Conservation (phyloP, 805 yeast genomes). For the Ogataea wickerhamii region DNA sequence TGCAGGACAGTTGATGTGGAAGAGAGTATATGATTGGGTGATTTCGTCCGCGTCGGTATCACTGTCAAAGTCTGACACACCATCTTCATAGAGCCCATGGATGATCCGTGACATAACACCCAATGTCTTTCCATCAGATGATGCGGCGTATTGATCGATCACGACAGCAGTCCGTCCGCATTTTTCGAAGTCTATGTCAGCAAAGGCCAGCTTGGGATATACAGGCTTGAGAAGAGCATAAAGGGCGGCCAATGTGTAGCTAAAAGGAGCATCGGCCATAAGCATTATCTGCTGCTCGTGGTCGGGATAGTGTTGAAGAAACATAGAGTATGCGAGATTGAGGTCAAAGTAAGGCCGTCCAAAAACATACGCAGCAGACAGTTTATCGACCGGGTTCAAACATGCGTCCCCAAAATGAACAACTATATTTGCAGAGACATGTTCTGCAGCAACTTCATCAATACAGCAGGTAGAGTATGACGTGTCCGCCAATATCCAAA, state of each 20-base stretch:
- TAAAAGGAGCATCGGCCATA: constrained; percentile 74
- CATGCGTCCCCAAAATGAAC: constrained; percentile 97
- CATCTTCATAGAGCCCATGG: constrained; percentile 24
- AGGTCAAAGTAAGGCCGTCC: constrained; percentile 61
- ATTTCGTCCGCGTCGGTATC: constrained; percentile 26
- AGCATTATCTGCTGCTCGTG: constrained; percentile 46
- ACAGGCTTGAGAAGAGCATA: constrained; percentile 31
- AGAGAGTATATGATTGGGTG: constrained; percentile 50
- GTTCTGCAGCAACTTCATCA: constrained; percentile 96
- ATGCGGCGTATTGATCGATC: constrained; percentile 20
- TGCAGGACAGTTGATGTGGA: constrained; percentile 72
- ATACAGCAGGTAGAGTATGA: constrained; percentile 94
- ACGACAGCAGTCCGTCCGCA: constrained; percentile 22
- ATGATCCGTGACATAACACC: constrained; percentile 33
- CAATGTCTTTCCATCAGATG: constrained; percentile 7
- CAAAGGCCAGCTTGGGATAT: constrained; percentile 36
- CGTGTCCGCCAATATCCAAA: constrained; percentile 91
- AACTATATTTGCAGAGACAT: constrained; percentile 78
- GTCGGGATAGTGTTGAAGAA: constrained; percentile 42
- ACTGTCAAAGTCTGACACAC: constrained; percentile 19
- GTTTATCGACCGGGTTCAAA: constrained; percentile 66
- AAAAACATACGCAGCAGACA: constrained; percentile 77
- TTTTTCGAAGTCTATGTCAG: constrained; percentile 36
- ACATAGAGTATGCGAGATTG: constrained; percentile 34
- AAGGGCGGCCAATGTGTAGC: constrained; percentile 41